Base-by-base conservation (phyloP, 768 basidiomycete genomes). In the Cubamyces lactineus region DNA sequence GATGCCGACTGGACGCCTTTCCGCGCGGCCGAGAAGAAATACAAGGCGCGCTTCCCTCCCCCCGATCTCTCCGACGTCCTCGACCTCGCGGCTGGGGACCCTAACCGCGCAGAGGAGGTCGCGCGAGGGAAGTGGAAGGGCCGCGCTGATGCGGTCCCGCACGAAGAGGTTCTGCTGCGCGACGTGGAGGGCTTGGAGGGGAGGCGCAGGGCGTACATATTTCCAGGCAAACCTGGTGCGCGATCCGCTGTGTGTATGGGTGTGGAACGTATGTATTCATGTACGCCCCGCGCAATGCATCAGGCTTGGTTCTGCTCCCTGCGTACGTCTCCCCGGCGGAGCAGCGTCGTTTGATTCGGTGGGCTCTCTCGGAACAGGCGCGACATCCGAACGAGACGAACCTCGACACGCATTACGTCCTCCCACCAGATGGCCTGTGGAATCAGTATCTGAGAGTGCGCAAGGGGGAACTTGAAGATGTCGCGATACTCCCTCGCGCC, bases 301-400 rank as follows among this genome's bases (percentile, higher is more conserved):
- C 70, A 96, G 96, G 96, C 19, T 84, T 98, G 26, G 88, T 98
- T 19, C 73, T 97, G 21, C 74, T 99, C 5, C 95, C 96, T 12
- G 79, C 80, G 0, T 94, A 89, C 69, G 69, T 97, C 17, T 77
- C 86, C 1, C 76, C 76, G 0, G 69, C 75, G 17, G 79, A 85
- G 40, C 96, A 98, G 70, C 82, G 86, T 23, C 72, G 80, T 1
- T 82, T 98, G 5, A 80, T 92, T 24, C 75, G 75, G 57, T 91
- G 92, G 84, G 84, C 91, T 23, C 83, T 99, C 7, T 70, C 79
- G 11, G 82, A 88, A 19, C 93, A 96, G 67, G 89, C 95, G 1
- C 80, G 81, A 2, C 74, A 80, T 40, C 92, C 94, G 0, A 97
- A 97, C 71, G 88, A 91, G 57, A 96, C 93, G 0, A 96, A 94